Base-by-base conservation (phyloP, 371 early-diverging fungal species). In the Coemansia sp. region DNA sequence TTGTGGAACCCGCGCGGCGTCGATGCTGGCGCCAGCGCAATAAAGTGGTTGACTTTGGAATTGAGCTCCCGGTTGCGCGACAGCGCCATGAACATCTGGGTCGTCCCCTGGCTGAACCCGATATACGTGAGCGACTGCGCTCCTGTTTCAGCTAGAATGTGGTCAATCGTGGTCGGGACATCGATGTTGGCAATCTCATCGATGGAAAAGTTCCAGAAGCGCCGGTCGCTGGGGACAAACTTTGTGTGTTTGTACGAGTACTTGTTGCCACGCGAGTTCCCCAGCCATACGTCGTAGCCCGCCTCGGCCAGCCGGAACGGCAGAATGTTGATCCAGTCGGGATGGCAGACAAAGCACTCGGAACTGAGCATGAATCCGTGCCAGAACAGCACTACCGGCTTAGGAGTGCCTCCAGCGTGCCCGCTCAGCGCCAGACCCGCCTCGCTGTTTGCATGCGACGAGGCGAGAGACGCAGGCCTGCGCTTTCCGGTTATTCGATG, bases 201-300 rank as follows among this genome's bases (percentile, higher is more conserved):
- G 59, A 98, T 82, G 0, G 92, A 90, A 77, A 93, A 98, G 74
- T 95, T 87, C 98, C 98, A 98, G 72, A 93, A 96, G 35, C 80
- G 80, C 49, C 85, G 84, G 55, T 90, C 83, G 40, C 79, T 76
- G 0, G 93, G 87, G 43, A 83, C 88, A 20, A 83, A 78, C 39
- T 78, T 79, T 36, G 83, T 65, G 77, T 97, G 96, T 65, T 92
- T 93, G 65, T 90, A 90, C 39, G 89, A 88, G 71, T 96, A 96
- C 79, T 97, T 97, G 84, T 95, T 95, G 32, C 96, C 97, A 10
- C 98, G 84, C n/a, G 91, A 87, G 70, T 98, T 96, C 32, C 94
- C 97, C 14, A 98, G 68, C 98, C 98, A 98, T 0, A 98, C 98
- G 76, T 97, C 98, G 74, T 93, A 96, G 32, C 96, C 94, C 11